These are phyloP conservation scores for Debaryomycetaceae sp. DNA, from an alignment of 1,139 yeast genomes.

Conservation along the genomic window DNA sequence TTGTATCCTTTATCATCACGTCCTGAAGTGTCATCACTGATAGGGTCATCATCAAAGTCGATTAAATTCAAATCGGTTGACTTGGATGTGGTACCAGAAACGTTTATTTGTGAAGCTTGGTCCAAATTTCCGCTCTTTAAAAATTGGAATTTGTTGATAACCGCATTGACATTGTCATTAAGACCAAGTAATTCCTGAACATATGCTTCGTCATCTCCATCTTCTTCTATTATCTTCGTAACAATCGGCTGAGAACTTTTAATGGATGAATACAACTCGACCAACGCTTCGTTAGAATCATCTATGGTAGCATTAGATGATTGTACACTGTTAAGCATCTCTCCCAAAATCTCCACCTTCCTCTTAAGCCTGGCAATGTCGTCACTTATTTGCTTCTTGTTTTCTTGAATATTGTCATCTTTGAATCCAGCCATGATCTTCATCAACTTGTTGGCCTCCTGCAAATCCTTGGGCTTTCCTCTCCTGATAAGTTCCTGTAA, in stretches of 20 bases:
- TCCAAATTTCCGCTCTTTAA: constrained; percentile 63
- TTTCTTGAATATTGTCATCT: constrained; percentile 68
- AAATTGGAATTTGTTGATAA: constrained; percentile 64
- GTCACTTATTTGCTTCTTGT: constrained; percentile 74
- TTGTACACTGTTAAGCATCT: constrained; percentile 69
- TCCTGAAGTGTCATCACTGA: constrained; percentile 30
- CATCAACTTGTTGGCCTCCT: constrained; percentile 95
- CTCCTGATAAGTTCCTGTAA: constrained; percentile 92
- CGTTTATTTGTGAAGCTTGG: constrained; percentile 58
- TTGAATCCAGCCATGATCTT: constrained; percentile 97
- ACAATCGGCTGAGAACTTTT: constrained; percentile 87
- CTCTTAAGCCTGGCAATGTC: constrained; percentile 83
- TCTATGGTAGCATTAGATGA: constrained; percentile 45
- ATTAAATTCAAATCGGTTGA: constrained; percentile 57
- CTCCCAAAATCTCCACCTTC: constrained; percentile 86
- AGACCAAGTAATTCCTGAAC: constrained; percentile 64
- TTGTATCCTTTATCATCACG: constrained; percentile 51
- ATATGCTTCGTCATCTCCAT: constrained; percentile 56
- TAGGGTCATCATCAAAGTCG: constrained; percentile 62
- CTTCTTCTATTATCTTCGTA: constrained; percentile 78
- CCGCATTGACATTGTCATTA: constrained; percentile 73
- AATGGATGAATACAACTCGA: constrained; percentile 74
- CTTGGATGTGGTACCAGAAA: constrained; percentile 28
- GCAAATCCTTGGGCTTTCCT: constrained; percentile 93
- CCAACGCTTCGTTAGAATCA: constrained; percentile 64